Base-by-base conservation (phyloP, 129 eudicot species). In the Artemisia annua region DNA sequence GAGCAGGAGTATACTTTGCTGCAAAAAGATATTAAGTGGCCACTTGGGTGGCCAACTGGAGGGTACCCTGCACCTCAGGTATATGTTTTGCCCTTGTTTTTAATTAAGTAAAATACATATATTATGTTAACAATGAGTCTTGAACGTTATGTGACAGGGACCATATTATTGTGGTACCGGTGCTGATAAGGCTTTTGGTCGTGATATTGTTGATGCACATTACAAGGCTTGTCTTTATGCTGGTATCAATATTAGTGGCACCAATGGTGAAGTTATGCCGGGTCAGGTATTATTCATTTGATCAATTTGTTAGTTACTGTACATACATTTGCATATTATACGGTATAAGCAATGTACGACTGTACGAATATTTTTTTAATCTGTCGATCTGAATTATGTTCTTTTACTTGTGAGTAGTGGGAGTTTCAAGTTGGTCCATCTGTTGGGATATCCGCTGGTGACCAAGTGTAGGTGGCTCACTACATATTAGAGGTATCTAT, bases 341-440 rank as follows among this genome's bases (percentile, higher is more conserved):
- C 30, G 14, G 8, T 10, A 17, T 54, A 3, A 16, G 39, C 39
- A 30, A 30, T 30, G 39, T 30, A 30, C 5, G 39, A 20, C 24
- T n/a, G 14, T n/a, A 48, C 52, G 10, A 11, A 11, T 18, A 16
- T 39, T 22, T 2, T 18, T 4, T 0, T 46, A 13, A 7, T 11
- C n/a, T 2, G 56, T 57, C 14, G 15, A 57, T 71, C 22, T 57
- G 65, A 14, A 20, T 18, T 55, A 4, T 13, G 13, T 12, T 11
- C 56, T 7, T 71, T 17, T 43, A 22, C 39, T 48, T 44, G 7
- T 74, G 54, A 48, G 17, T 50, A 92, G 97, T 92, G 96, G 94
- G 97, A 92, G 71, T 92, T 92, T 72, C 96, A 92, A 87, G 96
- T 89, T 69, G 97, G 97, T 3, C 97, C 96, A 14, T 53, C 86